These are phyloP conservation scores for Phallus indusiatus DNA, from an alignment of 768 basidiomycete genomes.

Conservation along the genomic window DNA sequence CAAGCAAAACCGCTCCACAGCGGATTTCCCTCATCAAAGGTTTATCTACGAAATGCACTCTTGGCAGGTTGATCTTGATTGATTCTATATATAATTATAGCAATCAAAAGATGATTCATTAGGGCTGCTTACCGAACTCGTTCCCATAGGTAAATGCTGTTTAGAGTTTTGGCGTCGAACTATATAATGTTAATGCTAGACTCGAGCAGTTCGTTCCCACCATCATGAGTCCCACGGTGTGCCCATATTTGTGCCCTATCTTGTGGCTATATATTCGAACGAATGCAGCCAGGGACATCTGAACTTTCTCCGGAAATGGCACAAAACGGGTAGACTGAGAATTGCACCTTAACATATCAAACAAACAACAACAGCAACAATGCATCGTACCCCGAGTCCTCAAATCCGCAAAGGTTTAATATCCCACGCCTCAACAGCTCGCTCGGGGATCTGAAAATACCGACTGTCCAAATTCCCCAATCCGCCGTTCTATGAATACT, in stretches of 20 bases:
- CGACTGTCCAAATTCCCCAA: constrained; percentile 90
- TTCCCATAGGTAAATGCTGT: constrained; percentile 87
- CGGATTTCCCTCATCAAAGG: constrained; percentile 71
- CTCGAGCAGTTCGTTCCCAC: no score
- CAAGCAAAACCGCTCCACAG: constrained; percentile 55
- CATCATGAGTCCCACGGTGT: no score
- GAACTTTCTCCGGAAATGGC: constrained; percentile 87
- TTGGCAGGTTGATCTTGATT: constrained; percentile 91
- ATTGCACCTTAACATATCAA: no score
- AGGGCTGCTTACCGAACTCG: constrained; percentile 76
- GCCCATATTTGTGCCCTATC: no score
- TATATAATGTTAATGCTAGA: no score
- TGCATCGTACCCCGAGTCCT: constrained; percentile 91
- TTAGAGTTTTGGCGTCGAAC: no score
- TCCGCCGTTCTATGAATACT: constrained; percentile 75
- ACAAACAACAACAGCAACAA: constrained; percentile 48
- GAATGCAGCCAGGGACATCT: constrained; percentile 83
- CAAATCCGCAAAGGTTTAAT: constrained; percentile 77
- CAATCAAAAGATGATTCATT: no score
- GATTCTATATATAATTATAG: constrained; percentile 60
- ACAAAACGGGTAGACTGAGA: constrained; percentile 82
- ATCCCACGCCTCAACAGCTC: constrained; percentile 85
- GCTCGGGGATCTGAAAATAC: constrained; percentile 74
- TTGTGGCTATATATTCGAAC: no score
- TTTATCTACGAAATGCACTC: constrained; percentile 80